These are phyloP conservation scores for Pleurotus ostreatus DNA, from an alignment of 768 basidiomycete species.

Conservation along the genomic window DNA sequence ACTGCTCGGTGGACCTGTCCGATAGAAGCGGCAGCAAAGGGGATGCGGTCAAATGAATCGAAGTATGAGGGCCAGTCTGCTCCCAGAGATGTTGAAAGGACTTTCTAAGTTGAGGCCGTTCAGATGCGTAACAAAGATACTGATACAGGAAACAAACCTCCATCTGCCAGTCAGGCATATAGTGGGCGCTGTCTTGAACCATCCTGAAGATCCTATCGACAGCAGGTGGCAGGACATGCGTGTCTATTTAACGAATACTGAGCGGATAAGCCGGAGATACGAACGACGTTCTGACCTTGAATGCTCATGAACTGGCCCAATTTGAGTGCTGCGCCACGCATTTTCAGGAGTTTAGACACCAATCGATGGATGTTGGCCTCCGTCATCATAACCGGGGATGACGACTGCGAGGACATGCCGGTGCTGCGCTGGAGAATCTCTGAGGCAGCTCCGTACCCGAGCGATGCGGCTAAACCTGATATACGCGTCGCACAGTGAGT, in stretches of 20 bases:
- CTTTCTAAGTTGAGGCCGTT: slow-evolving; percentile 41
- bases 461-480: slow-evolving; percentile 83
- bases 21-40: slow-evolving; percentile 95
- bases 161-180: slow-evolving; percentile 99
- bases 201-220: slow-evolving; percentile 84
- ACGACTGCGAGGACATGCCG: slow-evolving; percentile 20
- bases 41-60: slow-evolving; percentile 72
- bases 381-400: slow-evolving; percentile 73
- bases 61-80: slow-evolving; percentile 71
- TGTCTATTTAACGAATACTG: slow-evolving; percentile 47
- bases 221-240: slow-evolving; percentile 82
- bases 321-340: slow-evolving; percentile 96
- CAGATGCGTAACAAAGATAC: not conserved
- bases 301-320: slow-evolving; percentile 97
- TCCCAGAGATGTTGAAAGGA: slow-evolving; percentile 72
- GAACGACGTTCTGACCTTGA: slow-evolving; percentile 50
- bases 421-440: slow-evolving; percentile 76
- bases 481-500: too few species aligned
- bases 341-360: slow-evolving; percentile 88
- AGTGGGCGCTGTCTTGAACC: slow-evolving; percentile 94
- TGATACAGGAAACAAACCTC: slow-evolving; percentile 49
- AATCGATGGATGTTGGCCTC: slow-evolving; percentile 88
- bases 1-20: slow-evolving; percentile 89
- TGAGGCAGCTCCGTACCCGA: slow-evolving; percentile 85
- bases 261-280: not conserved